phyloP scores from a whole-genome alignment of 228 moss, liverwort and hornwort genomes.

The Sphagnum fallax region DNA sequence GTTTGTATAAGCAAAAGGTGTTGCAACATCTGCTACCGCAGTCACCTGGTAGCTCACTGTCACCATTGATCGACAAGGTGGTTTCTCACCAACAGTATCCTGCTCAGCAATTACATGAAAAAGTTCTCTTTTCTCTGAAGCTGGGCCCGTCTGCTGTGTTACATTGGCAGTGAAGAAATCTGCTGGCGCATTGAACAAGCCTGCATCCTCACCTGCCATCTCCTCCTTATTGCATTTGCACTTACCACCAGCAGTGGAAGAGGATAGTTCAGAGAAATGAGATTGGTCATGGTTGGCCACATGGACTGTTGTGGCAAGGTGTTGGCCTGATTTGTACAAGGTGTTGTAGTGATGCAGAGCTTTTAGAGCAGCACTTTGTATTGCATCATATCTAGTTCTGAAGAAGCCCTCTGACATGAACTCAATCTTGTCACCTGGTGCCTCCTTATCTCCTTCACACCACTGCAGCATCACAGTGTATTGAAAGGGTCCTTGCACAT shows the following conservation, averaged over 20 bases:
- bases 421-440: conserved; percentile 13
- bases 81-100: conserved; percentile 33
- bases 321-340: conserved; percentile 38
- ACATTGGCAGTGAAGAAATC: background rate
- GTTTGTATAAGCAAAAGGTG: background rate
- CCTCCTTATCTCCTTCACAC: conserved; percentile 6
- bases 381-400: conserved; percentile 79
- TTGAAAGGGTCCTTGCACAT: conserved; percentile 55
- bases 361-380: conserved; percentile 79
- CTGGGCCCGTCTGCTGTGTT: background rate
- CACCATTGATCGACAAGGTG: conserved; percentile 67
- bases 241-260: background rate
- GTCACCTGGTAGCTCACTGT: conserved; percentile 53
- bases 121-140: background rate
- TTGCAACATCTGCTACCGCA: conserved; percentile 23
- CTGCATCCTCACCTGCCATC: conserved; percentile 6
- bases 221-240: background rate
- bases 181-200: background rate
- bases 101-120: conserved; percentile 26
- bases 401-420: conserved; percentile 65
- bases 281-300: conserved; percentile 10
- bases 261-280: background rate
- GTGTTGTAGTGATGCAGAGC: conserved; percentile 46
- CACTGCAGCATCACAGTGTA: conserved; percentile 41
- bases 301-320: conserved; percentile 28